Conservation (phyloP, 495 filamentous ascomycete genomes). For the Penicillium canariense region DNA sequence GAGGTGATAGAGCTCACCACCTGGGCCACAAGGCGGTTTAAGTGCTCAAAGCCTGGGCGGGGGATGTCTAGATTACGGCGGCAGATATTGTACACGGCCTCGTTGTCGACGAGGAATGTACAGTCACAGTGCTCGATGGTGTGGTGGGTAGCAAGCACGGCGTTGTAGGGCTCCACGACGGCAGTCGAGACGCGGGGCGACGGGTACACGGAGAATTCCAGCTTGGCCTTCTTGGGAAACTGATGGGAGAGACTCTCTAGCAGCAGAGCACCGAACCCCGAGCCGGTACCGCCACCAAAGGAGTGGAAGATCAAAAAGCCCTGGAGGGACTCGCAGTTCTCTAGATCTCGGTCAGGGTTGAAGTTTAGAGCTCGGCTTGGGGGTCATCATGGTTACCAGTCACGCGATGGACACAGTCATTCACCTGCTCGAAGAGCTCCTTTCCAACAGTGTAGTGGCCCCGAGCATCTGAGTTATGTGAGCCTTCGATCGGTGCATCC, state of each 20-base stretch:
- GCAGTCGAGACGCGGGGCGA: conserved; percentile 94
- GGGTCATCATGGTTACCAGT: conserved; percentile 95
- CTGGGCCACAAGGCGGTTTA: conserved; percentile 98
- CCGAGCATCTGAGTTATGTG: too few relatives aligned
- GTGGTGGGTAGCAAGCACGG: conserved; percentile 96
- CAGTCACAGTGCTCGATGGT: conserved; percentile 99
- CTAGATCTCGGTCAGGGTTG: too few relatives aligned
- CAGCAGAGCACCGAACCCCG: conserved; percentile 94
- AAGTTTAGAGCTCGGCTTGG: too few relatives aligned
- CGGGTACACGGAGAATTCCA: conserved; percentile 98
- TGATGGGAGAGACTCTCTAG: conserved; percentile 98
- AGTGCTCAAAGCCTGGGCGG: conserved; percentile 95
- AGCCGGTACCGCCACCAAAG: conserved; percentile 97
- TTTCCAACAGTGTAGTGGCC: conserved; percentile 99
- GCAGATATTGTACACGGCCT: conserved; percentile 99
- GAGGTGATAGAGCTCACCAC: conserved; percentile 98
- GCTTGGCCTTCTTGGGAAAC: conserved; percentile 99
- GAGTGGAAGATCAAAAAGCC: conserved; percentile 99
- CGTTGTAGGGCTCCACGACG: conserved; percentile 99
- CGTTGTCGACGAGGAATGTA: conserved; percentile 99
- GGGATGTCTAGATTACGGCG: conserved; percentile 94
- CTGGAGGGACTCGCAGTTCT: too few relatives aligned
- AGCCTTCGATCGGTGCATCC: too few relatives aligned
- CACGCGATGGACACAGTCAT: conserved; percentile 93
- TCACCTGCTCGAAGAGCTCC: conserved; percentile 94